These are phyloP conservation scores for Aspergillus indologenus DNA, from an alignment of 495 filamentous ascomycete genomes.

Conservation along the genomic window DNA sequence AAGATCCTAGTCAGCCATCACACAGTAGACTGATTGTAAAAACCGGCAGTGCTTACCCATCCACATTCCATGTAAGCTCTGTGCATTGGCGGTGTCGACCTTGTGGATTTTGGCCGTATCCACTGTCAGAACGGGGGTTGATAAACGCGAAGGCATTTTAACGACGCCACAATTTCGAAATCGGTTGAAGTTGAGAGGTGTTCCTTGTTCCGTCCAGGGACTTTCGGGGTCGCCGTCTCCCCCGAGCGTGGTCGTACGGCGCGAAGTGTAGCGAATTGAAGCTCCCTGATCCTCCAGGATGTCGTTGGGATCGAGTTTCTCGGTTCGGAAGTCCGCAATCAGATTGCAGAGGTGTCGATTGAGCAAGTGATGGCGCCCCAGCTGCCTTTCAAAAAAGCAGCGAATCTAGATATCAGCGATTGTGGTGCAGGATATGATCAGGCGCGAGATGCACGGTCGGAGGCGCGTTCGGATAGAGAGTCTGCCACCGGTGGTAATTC, in stretches of 20 bases:
- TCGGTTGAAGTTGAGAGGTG: conserved; percentile 11
- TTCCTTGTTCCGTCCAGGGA: conserved; percentile 11
- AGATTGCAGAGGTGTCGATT: conserved; percentile 22
- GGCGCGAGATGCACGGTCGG: background rate
- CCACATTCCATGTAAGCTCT: conserved; percentile 97
- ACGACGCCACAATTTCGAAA: conserved; percentile 23
- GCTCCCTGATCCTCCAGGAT: conserved; percentile 22
- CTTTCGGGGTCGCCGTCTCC: conserved; percentile 52
- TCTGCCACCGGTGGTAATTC: background rate
- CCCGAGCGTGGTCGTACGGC: conserved; percentile 52
- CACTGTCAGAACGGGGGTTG: conserved; percentile 74
- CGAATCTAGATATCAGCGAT: conserved; percentile 8
- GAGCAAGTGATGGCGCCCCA: conserved; percentile 22
- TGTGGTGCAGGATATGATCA: background rate
- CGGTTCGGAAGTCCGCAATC: conserved; percentile 15
- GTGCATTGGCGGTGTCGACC: conserved; percentile 86
- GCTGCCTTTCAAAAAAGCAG: conserved; percentile 15
- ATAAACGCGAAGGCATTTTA: conserved; percentile 60
- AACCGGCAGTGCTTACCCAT: conserved; percentile 63
- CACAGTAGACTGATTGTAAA: background rate
- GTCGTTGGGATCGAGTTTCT: conserved; percentile 15
- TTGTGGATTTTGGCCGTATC: conserved; percentile 86
- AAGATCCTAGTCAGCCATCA: background rate
- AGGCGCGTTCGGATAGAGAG: background rate
- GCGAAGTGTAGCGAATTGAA: conserved; percentile 28